Evolutionary conservation across 1,139 yeast genomes (phyloP).

Genomic region (Sugiyamaella pinicola): DNA sequence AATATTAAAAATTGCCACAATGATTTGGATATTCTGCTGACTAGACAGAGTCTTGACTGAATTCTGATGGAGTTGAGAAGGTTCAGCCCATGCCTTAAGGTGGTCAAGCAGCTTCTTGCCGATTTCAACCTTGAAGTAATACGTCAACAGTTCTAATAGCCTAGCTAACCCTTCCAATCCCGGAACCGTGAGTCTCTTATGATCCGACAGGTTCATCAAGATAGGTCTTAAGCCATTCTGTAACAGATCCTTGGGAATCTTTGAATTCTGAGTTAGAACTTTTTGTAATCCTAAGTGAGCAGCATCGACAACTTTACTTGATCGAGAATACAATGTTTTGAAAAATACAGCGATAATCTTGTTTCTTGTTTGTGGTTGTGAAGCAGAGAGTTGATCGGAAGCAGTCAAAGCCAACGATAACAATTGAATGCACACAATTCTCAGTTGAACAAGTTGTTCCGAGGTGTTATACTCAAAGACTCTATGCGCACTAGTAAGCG

Average conservation of each 20-base stretch:
- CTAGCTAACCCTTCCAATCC: constrained; percentile 92
- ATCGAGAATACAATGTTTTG: constrained; percentile 85
- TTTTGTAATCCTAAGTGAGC: constrained; percentile 86
- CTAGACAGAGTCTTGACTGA: constrained; percentile 76
- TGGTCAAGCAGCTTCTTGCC: constrained; percentile 93
- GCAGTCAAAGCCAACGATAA: constrained; percentile 77
- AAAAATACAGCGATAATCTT: constrained; percentile 91
- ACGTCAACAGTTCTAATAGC: constrained; percentile 78
- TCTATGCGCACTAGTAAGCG: constrained; percentile 83
- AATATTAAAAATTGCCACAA: constrained; percentile 86
- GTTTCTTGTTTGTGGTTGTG: constrained; percentile 80
- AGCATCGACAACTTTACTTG: constrained; percentile 87
- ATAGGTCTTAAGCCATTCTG: constrained; percentile 95
- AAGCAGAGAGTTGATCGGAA: constrained; percentile 51
- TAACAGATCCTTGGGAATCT: constrained; percentile 86
- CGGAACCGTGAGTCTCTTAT: constrained; percentile 81
- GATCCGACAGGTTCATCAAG: constrained; percentile 92
- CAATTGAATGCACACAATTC: constrained; percentile 86
- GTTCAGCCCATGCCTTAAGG: constrained; percentile 95
- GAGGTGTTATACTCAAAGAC: constrained; percentile 85
- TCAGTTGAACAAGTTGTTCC: constrained; percentile 78
- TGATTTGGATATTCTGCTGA: constrained; percentile 79
- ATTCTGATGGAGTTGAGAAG: constrained; percentile 67
- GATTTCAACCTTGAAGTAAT: constrained; percentile 94
- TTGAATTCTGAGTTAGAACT: constrained; percentile 82